These are phyloP conservation scores for Geotrichum reessii DNA, from an alignment of 1,139 yeast species.

Conservation along the genomic window DNA sequence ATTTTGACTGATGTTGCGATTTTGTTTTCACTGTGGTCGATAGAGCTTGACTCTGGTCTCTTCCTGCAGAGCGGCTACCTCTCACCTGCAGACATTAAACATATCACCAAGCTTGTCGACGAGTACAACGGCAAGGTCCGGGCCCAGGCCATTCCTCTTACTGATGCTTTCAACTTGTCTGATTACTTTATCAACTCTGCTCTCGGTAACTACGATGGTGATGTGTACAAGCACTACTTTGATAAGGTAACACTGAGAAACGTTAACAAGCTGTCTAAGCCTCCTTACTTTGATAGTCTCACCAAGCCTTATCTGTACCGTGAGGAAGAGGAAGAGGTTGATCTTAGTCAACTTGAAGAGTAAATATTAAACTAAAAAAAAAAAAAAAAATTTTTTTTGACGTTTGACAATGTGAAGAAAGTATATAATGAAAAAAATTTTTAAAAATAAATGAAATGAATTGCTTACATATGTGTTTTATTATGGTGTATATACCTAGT, in stretches of 20 bases:
- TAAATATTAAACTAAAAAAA: not conserved
- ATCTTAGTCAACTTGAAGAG: conserved; percentile 10
- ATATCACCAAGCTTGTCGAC: conserved; percentile 35
- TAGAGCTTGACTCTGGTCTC: conserved; percentile 70
- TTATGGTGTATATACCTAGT: no score
- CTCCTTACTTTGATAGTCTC: conserved; percentile 39
- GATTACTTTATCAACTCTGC: conserved; percentile 84
- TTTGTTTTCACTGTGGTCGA: conserved; percentile 62
- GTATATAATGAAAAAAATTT: not conserved
- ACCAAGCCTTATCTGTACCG: conserved; percentile 42
- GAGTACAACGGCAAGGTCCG: conserved; percentile 41
- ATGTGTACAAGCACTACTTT: conserved; percentile 72
- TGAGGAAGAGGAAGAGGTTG: conserved; percentile 26
- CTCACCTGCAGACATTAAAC: conserved; percentile 34
- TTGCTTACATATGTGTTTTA: not conserved
- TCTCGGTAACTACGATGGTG: conserved; percentile 79
- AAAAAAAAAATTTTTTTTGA: not conserved
- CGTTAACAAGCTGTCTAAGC: conserved; percentile 30
- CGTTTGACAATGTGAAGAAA: not conserved
- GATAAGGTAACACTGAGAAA: conserved; percentile 36
- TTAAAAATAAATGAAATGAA: not conserved
- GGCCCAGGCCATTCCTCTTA: conserved; percentile 69
- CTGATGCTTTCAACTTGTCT: conserved; percentile 84
- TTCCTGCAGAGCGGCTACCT: conserved; percentile 64
- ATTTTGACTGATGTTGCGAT: conserved; percentile 47